Base-by-base conservation (phyloP, 305 asterid species). In the Fraxinus paxiana region DNA sequence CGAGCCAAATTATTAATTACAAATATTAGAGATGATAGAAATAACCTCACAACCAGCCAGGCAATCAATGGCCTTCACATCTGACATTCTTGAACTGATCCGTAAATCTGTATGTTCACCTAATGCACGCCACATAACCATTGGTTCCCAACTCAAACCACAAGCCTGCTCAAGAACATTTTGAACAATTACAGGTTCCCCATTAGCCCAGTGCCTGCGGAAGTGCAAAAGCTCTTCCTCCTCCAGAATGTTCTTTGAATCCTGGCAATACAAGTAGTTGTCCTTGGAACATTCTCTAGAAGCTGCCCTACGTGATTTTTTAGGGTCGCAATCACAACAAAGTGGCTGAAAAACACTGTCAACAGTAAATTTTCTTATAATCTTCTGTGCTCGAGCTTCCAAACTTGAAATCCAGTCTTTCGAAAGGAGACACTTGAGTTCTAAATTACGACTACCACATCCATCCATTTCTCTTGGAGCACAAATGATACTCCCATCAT, bases 81-180 rank as follows among this genome's bases (percentile, higher is more conserved):
- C 89, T 5, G 92, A 88, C 87, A 84, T 89, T 82, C 86, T 91
- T 71, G 95, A 83, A 84, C 88, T 73, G 75, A 85, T 80, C 38
- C 67, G 63, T 6, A 73, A 81, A 83, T 93, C 89, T 31, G 78
- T 69, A 80, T 85, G 89, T 86, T 90, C 95, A 63, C 91, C 86
- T 86, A 95, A 82, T 67, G 97, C 97, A 56, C 99, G 98, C 97
- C 90, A 90, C 97, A 95, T 93, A 67, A 95, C 99, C 97, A 86
- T 86, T 10, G 99, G 99, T 84, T 93, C 98, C 99, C 99, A 93
- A 82, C 99, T 95, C 79, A 95, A 82, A 5, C 97, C 92, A 56
- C 89, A 88, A 2, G 97, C 85, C 79, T 87, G 92, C 80, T 90
- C 94, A 67, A 92, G 94, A 83, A 88, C 95, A 73, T 90, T 88